Evolutionary conservation across 169 alveolate genomes (phyloP), one percentile per base, ranked within the genome.

Genomic region (Fabrea salina): DNA sequence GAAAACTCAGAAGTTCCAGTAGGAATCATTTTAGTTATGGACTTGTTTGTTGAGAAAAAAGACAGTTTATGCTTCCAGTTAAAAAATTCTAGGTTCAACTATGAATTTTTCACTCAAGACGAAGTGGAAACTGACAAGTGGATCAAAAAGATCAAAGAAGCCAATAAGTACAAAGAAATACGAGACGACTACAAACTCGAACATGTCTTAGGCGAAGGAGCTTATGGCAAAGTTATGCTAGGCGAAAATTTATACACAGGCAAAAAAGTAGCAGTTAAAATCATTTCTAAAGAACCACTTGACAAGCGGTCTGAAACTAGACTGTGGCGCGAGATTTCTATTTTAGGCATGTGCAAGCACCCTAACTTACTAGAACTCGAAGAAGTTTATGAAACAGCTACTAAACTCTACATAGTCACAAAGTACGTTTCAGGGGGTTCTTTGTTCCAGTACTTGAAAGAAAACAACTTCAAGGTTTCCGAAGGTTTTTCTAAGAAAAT

Each of bases 191-290:
- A 68, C 35, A n/a, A n/a, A 44, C n/a, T 44, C 11, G 88, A 84
- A 5, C 68, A 87, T 79, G 84, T 90, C 16, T 67, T 93, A 49
- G 97, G 97, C n/a, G 94, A 94, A 80, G 97, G 97, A 6, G 93
- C 97, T 8, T 94, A 91, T 77, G 97, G 96, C 0, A 89, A 91
- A 79, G 97, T 94, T 0, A 86, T 90, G 64, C 82, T 88, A 53
- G 97, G 93, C 6, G 81, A 89, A 13, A 95, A 94, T 71, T 83
- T 89, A 6, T 85, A 84, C 16, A 90, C 94, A 47, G 89, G 89
- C 33, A 95, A 91, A 78, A 91, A 89, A 86, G 95, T 90, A 8
- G 97, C 97, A 0, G 85, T 93, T 8, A 93, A 93, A 85, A 90
- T 93, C 27, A 79, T 93, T 30, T 93, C 91, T 66, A 93, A 93